These are phyloP conservation scores for Chaetomium sp. DNA, from an alignment of 2,329 filamentous ascomycete genomes.

Conservation along the genomic window DNA sequence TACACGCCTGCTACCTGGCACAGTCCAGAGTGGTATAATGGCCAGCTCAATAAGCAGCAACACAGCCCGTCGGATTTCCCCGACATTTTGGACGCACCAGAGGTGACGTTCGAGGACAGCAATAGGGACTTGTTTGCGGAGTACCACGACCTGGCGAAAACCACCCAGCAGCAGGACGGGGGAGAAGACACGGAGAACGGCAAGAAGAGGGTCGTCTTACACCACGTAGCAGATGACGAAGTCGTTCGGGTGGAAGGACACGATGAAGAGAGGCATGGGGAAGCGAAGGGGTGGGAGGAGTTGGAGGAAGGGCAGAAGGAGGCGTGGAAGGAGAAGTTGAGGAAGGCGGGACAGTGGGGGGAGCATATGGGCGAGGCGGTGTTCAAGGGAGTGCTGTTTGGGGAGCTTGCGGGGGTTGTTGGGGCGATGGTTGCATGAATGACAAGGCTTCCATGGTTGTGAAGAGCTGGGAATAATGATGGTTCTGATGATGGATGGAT, in stretches of 20 bases:
- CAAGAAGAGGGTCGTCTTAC: constrained; percentile 19
- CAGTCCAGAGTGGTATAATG: constrained; percentile 1
- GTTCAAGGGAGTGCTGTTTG: constrained; percentile 71
- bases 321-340: constrained; percentile 63
- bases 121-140: background rate
- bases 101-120: too few relatives aligned
- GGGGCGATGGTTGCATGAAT: constrained; percentile 38
- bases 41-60: background rate
- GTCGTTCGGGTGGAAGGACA: constrained; percentile 41
- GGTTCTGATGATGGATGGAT: constrained; percentile 27
- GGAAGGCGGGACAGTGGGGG: constrained; percentile 70
- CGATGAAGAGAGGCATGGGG: constrained; percentile 40
- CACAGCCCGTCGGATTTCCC: background rate
- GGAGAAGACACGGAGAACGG: constrained; percentile 1
- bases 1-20: constrained; percentile 46
- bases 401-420: constrained; percentile 59
- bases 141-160: background rate
- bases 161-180: background rate
- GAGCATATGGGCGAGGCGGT: constrained; percentile 70
- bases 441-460: background rate
- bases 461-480: background rate
- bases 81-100: too few relatives aligned
- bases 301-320: constrained; percentile 55
- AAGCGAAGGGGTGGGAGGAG: constrained; percentile 64
- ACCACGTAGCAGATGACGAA: constrained; percentile 19